A percentile compares a stretch with the other conserved stretches of the same genome.
phyloP scores from a whole-genome alignment of 75 land plant species.

The Ceratopteris richardii region DNA sequence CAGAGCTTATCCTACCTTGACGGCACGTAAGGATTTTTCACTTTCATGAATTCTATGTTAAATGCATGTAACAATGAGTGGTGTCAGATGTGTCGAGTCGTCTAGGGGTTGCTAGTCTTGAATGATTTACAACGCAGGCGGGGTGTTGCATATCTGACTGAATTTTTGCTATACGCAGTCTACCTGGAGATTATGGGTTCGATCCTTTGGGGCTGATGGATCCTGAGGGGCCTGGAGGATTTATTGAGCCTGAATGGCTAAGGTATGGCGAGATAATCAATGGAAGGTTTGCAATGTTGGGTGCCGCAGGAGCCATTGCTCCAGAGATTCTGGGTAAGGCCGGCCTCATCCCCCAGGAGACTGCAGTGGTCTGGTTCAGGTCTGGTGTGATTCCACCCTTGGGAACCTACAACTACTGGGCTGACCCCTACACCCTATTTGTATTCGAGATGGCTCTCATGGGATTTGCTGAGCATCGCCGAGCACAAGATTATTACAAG shows the following conservation, averaged over 20 bases:
- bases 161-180: no score
- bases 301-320: slow-evolving; percentile 78
- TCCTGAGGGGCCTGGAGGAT: slow-evolving; percentile 92
- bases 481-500: slow-evolving; percentile 73
- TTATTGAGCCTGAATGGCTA: slow-evolving; percentile 91
- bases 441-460: slow-evolving; percentile 83
- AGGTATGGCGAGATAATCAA: slow-evolving; percentile 83
- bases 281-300: slow-evolving; percentile 89
- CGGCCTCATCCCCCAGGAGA: slow-evolving; percentile 83
- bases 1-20: slow-evolving; percentile 92
- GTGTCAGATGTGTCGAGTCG: no score
- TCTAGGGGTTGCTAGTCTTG: no score
- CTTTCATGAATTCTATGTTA: no score
- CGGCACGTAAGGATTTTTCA: slow-evolving; percentile 75
- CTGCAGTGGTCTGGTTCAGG: slow-evolving; percentile 75
- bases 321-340: slow-evolving; percentile 81
- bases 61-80: no score
- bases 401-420: slow-evolving; percentile 95
- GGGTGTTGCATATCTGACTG: no score
- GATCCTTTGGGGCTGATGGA: slow-evolving; percentile 91
- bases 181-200: slow-evolving; percentile 90
- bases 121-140: no score
- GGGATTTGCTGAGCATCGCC: slow-evolving; percentile 94
- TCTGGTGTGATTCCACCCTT: slow-evolving; percentile 91
- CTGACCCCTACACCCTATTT: slow-evolving; percentile 85